phyloP scores from a whole-genome alignment of 345 rosid genomes.

The Bruguiera gymnorhiza region DNA sequence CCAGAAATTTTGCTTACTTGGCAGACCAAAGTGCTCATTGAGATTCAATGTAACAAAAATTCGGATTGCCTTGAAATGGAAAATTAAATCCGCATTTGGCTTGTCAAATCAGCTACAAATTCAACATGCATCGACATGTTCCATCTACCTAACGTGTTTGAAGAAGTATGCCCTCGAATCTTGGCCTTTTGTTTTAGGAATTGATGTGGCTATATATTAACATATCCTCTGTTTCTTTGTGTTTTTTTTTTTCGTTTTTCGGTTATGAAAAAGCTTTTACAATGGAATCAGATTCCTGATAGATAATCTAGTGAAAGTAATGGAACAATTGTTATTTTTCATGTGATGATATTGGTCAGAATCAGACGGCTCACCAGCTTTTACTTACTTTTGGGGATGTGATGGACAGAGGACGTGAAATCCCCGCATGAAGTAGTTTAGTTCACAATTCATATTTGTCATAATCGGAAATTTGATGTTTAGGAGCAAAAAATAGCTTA shows the following conservation, averaged over 20 bases:
- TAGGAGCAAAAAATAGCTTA: too few relatives aligned
- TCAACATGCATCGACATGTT: background rate
- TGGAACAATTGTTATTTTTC: background rate
- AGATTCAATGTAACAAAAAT: too few relatives aligned
- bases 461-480: too few relatives aligned
- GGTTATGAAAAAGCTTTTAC: background rate
- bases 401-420: too few relatives aligned
- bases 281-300: conserved; percentile 30
- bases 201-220: conserved; percentile 1
- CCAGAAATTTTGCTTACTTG: too few relatives aligned
- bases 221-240: conserved; percentile 2
- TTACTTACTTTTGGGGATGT: too few relatives aligned
- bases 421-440: too few relatives aligned
- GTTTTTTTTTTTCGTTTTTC: too few relatives aligned
- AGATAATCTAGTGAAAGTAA: background rate
- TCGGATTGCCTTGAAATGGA: background rate
- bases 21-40: too few relatives aligned
- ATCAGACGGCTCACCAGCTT: too few relatives aligned
- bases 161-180: conserved; percentile 17
- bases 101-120: background rate
- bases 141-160: conserved; percentile 18
- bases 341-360: too few relatives aligned
- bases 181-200: background rate
- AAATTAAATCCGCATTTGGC: background rate
- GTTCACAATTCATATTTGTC: too few relatives aligned